phyloP scores from a whole-genome alignment of 2,329 filamentous ascomycete species.

The Fusarium solani-melongenae region DNA sequence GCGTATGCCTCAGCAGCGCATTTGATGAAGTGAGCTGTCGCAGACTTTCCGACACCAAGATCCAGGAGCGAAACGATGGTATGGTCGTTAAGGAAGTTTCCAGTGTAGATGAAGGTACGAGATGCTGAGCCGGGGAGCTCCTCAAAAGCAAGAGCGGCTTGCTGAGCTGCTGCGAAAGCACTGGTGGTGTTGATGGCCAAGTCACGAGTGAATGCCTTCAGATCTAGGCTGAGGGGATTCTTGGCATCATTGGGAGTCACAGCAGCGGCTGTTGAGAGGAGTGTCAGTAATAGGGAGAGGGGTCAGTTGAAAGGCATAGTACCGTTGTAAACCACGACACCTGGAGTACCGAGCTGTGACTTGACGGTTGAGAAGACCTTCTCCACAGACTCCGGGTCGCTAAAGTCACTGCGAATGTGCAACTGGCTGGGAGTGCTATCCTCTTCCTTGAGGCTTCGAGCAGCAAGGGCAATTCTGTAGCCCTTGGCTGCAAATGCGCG shows the following conservation, averaged over 20 bases:
- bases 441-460: constrained; percentile 29
- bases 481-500: constrained; percentile 37
- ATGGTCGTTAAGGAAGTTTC: constrained; percentile 52
- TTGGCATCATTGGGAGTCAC: constrained; percentile 17
- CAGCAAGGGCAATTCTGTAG: constrained; percentile 36
- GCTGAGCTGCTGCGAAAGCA: constrained; percentile 50
- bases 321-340: constrained; percentile 40
- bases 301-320: not conserved
- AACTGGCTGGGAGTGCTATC: constrained; percentile 40
- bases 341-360: constrained; percentile 16
- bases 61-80: constrained; percentile 45
- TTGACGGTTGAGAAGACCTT: constrained; percentile 26
- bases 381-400: constrained; percentile 40
- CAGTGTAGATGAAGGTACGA: constrained; percentile 58
- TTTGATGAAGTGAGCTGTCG: constrained; percentile 46
- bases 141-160: constrained; percentile 47
- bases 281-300: not conserved
- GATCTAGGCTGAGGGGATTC: constrained; percentile 2
- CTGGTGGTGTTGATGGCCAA: constrained; percentile 32
- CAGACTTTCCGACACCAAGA: constrained; percentile 54
- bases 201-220: constrained; percentile 4
- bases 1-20: constrained; percentile 46
- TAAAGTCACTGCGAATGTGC: constrained; percentile 51
- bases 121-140: constrained; percentile 46
- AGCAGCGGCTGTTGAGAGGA: constrained; percentile 12